Conservation (phyloP, 495 filamentous ascomycete genomes). For the Aspergillus affinis region DNA sequence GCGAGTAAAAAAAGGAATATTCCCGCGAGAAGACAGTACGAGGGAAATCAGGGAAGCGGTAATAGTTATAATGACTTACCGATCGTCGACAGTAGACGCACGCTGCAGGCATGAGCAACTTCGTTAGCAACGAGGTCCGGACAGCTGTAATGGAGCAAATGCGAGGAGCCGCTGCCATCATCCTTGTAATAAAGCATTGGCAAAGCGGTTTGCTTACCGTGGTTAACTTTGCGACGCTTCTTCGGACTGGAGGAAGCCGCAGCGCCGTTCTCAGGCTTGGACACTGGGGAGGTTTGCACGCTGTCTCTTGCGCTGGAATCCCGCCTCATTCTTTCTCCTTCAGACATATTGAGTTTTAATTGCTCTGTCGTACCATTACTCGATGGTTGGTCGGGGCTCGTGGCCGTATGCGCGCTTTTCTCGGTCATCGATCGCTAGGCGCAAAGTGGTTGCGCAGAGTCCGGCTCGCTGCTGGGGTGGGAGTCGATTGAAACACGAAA, state of each 20-base stretch:
- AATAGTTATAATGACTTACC: constrained; percentile 59
- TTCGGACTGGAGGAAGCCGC: constrained; percentile 64
- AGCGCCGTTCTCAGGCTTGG: constrained; percentile 39
- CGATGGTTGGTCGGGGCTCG: constrained; percentile 26
- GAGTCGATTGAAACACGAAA: constrained; percentile 16
- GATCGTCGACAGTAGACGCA: constrained; percentile 99
- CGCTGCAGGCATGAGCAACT: constrained; percentile 55
- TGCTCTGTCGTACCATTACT: constrained; percentile 23
- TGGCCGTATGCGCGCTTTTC: constrained; percentile 31
- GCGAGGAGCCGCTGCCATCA: constrained; percentile 29
- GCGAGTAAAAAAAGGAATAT: neutral
- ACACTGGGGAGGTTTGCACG: constrained; percentile 30
- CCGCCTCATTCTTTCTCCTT: constrained; percentile 22
- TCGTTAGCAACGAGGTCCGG: constrained; percentile 33
- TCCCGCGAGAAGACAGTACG: neutral
- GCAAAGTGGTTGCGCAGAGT: constrained; percentile 33
- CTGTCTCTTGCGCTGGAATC: constrained; percentile 34
- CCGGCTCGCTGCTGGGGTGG: constrained; percentile 23
- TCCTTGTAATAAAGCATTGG: constrained; percentile 31
- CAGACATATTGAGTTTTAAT: constrained; percentile 10
- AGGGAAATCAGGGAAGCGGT: constrained; percentile 9
- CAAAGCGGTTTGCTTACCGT: constrained; percentile 65
- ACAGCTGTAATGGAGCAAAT: constrained; percentile 28
- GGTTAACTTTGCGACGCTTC: constrained; percentile 99
- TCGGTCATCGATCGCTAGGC: constrained; percentile 41